These are phyloP conservation scores for Lablab purpureus DNA, from an alignment of 306 rosid species.

Conservation along the genomic window DNA sequence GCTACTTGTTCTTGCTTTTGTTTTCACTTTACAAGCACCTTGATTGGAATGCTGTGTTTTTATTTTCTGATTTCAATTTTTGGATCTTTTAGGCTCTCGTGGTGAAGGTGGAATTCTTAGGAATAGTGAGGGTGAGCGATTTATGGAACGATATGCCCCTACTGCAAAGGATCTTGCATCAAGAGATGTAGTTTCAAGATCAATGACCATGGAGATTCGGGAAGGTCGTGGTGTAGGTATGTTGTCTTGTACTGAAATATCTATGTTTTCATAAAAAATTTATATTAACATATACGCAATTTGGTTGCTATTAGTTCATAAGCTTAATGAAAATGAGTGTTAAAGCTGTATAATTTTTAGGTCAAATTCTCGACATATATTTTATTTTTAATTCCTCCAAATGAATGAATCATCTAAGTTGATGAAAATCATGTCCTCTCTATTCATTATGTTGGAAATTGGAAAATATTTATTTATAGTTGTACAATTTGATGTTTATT, in stretches of 20 bases:
- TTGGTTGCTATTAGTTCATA: slow-evolving; percentile 13
- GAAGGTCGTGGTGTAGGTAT: slow-evolving; percentile 98
- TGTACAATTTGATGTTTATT: slow-evolving; percentile 20
- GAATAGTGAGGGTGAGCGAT: slow-evolving; percentile 96
- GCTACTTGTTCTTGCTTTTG: slow-evolving; percentile 13
- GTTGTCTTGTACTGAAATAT: slow-evolving; percentile 14
- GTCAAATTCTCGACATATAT: slow-evolving; percentile 12
- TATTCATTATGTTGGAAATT: slow-evolving; percentile 16
- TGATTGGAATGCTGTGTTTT: slow-evolving; percentile 36
- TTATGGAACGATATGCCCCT: slow-evolving; percentile 99
- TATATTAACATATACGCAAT: slow-evolving; percentile 3
- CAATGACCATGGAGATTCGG: slow-evolving; percentile 96
- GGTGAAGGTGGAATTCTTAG: slow-evolving; percentile 99
- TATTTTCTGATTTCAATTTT: slow-evolving; percentile 31
- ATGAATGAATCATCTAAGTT: slow-evolving; percentile 5
- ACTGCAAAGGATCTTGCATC: slow-evolving; percentile 99
- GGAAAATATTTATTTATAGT: slow-evolving; percentile 25
- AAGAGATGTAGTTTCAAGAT: slow-evolving; percentile 90
- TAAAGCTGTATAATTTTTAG: slow-evolving; percentile 19
- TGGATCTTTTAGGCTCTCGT: slow-evolving; percentile 79
- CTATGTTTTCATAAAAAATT: slow-evolving; percentile 1
- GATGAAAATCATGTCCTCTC: slow-evolving; percentile 28
- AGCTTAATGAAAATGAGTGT: not conserved
- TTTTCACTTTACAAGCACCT: slow-evolving; percentile 38
- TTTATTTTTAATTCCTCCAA: slow-evolving; percentile 1